Evolutionary conservation across 192 early-diverging fungal species (phyloP).

Genomic region (Linnemannia zychae): DNA sequence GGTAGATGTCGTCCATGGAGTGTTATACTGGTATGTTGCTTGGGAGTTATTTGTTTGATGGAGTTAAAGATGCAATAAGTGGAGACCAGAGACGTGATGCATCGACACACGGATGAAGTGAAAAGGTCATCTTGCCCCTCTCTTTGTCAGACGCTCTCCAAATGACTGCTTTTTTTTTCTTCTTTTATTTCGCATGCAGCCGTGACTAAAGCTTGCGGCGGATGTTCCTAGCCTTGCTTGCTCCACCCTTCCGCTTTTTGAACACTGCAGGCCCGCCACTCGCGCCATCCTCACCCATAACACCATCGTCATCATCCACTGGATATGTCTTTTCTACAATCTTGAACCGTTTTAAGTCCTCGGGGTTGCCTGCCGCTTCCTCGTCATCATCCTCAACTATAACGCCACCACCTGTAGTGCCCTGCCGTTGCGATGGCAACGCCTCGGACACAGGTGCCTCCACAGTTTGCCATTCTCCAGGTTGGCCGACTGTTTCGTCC

Average conservation of each 20-base stretch:
- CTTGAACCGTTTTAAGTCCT: conserved; percentile 64
- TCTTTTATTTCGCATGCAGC: no score
- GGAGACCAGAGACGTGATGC: no score
- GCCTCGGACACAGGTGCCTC: conserved; percentile 34
- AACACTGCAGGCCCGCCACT: conserved; percentile 46
- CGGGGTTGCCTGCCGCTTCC: conserved; percentile 63
- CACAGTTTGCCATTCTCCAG: conserved; percentile 58
- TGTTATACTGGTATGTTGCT: background rate
- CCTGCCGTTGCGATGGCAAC: background rate
- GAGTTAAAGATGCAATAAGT: background rate
- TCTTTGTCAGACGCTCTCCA: background rate
- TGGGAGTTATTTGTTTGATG: background rate
- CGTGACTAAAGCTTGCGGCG: conserved; percentile 46
- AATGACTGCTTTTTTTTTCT: background rate
- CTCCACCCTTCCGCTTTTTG: conserved; percentile 64
- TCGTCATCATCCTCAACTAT: conserved; percentile 40
- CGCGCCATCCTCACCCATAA: background rate
- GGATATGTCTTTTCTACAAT: conserved; percentile 67
- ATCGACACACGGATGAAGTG: no score
- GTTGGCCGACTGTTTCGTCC: conserved; percentile 38
- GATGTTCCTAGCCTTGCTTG: conserved; percentile 56
- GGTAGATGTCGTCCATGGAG: conserved; percentile 50
- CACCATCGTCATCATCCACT: conserved; percentile 40
- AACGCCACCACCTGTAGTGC: background rate
- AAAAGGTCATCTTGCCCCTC: background rate